phyloP scores from a whole-genome alignment of 2,329 filamentous ascomycete genomes.

The Claviceps quebecensis region DNA sequence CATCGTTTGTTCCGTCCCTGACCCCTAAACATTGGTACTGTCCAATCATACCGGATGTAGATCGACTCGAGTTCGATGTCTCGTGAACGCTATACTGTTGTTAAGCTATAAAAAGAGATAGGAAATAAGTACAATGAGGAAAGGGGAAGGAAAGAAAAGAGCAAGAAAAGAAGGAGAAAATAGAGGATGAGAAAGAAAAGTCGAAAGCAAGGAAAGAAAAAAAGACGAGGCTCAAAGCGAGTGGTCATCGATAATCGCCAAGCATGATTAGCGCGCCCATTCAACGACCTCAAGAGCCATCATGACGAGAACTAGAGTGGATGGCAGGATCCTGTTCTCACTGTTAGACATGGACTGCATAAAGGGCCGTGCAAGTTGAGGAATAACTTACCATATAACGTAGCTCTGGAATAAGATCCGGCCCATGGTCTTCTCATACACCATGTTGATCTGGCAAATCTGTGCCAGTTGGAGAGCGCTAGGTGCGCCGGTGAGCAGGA shows the following conservation, averaged over 20 bases:
- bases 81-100: neutral
- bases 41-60: neutral
- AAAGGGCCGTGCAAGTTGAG: conserved; percentile 7
- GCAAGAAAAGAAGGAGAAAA: neutral
- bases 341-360: conserved; percentile 15
- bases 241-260: neutral
- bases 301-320: conserved; percentile 81
- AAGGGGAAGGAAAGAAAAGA: neutral
- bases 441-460: conserved; percentile 96
- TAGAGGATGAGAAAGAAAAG: neutral
- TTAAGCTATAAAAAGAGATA: too few relatives aligned
- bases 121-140: too few relatives aligned
- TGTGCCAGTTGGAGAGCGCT: conserved; percentile 90
- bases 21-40: neutral
- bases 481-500: conserved; percentile 85
- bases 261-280: conserved; percentile 45
- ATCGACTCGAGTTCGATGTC: neutral
- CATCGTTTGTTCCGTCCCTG: neutral
- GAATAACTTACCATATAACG: conserved; percentile 59
- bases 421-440: conserved; percentile 91
- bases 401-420: conserved; percentile 81
- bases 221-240: neutral
- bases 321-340: conserved; percentile 66
- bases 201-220: neutral
- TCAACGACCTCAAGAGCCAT: conserved; percentile 83